Evolutionary conservation across 2,329 filamentous ascomycete species (phyloP), one percentile per base, ranked within the genome.

Genomic region (Calonectria montana): DNA sequence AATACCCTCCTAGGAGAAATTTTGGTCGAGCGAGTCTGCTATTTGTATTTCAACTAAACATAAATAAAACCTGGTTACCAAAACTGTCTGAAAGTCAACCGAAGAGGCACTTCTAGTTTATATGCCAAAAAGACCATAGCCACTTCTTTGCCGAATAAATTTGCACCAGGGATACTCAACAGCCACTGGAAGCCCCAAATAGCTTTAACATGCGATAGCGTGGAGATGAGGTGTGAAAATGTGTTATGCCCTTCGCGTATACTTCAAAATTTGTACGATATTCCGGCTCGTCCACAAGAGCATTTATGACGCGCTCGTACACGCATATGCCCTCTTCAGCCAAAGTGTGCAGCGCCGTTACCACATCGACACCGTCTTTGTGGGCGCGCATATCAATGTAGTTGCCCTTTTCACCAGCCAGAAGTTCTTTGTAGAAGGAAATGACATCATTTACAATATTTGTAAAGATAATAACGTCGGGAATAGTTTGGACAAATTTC

Each of bases 371-470:
- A 13, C 65, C 61, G 21, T 71, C 69, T 31, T 50, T 67, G 3
- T 71, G 57, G 37, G 69, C 65, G 16, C 64, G 47, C 65, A 71
- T 68, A 48, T 59, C 57, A 21, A 71, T 64, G 39, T 71, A 71
- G 65, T 71, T 71, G 31, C 59, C 69, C 57, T 67, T 67, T 39
- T 71, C 69, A 10, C 65, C 69, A 8, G 65, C 65, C 45, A 68
- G 47, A 15, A 68, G 29, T 27, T 71, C 69, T 47, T 71, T 71
- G 53, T 71, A 71, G 39, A 71, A 71, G 7, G 69, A 71, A 18
- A 71, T 71, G 23, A 68, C 69, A 10, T 71, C 69, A 65, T 71
- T 68, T 65, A 71, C 65, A 25, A 71, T 71, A 27, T 71, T 71
- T 37, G 69, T 71, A 39, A 71, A 71, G 27, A 65, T 37, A 21